A percentile compares a stretch with the other conserved stretches of the same genome.
These are phyloP conservation scores for Vitis hybrid DNA, from an alignment of 177 flowering plant genomes.

Conservation along the genomic window DNA sequence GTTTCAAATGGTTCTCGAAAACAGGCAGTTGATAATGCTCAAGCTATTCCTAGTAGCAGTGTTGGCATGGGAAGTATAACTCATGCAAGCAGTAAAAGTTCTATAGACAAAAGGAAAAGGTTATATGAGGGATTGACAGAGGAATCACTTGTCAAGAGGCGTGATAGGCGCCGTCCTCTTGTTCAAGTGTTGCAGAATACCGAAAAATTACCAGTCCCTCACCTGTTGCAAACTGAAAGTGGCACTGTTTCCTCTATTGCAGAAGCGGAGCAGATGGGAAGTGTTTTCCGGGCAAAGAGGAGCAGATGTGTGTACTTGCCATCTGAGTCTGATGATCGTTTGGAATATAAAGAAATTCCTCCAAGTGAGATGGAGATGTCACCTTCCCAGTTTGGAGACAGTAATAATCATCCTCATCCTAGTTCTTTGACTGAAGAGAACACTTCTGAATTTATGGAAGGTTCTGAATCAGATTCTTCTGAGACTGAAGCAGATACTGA, in stretches of 20 bases:
- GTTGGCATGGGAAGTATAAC: conserved; percentile 24
- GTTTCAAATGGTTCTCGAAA: conserved; percentile 31
- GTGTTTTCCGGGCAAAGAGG: conserved; percentile 50
- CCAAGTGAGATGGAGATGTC: conserved; percentile 37
- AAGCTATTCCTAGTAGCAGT: conserved; percentile 24
- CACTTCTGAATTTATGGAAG: conserved; percentile 50
- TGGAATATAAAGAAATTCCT: conserved; percentile 31
- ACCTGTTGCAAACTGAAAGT: conserved; percentile 32
- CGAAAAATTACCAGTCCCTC: conserved; percentile 32
- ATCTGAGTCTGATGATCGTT: conserved; percentile 38
- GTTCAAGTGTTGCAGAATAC: conserved; percentile 46
- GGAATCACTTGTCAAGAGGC: conserved; percentile 43
- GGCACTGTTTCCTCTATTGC: conserved; percentile 32
- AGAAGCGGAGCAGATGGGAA: conserved; percentile 45
- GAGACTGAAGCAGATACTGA: conserved; percentile 57
- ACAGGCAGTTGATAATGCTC: conserved; percentile 24
- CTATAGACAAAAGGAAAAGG: conserved; percentile 39
- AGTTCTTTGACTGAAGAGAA: conserved; percentile 43
- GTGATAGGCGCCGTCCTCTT: conserved; percentile 52
- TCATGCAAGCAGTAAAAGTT: conserved; percentile 33
- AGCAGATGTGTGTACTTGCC: conserved; percentile 52
- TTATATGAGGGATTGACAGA: conserved; percentile 33
- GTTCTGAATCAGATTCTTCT: conserved; percentile 66
- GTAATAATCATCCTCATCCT: conserved; percentile 23
- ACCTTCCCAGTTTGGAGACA: conserved; percentile 31